Conservation (phyloP, 257 asterid species). For the Asclepias syriaca region DNA sequence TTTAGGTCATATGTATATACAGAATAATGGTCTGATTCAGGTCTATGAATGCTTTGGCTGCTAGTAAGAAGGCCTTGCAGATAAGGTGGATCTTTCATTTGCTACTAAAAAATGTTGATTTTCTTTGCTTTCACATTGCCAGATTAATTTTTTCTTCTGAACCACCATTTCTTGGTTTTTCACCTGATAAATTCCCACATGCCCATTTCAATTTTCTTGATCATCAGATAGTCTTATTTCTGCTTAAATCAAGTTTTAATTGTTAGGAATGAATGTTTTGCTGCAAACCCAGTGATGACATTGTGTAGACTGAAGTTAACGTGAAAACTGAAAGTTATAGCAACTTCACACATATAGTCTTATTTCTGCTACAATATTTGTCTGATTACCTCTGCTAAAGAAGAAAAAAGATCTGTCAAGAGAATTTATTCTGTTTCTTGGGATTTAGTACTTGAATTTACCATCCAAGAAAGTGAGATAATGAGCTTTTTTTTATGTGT, state of each 20-base stretch:
- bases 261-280: not conserved
- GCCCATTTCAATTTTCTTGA: not conserved
- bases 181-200: not conserved
- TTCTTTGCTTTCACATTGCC: not conserved
- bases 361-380: not conserved
- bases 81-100: constrained; percentile 1
- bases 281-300: not conserved
- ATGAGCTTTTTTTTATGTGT: not conserved
- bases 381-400: not conserved
- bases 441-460: not conserved
- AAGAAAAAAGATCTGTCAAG: not conserved
- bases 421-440: not conserved
- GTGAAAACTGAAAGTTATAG: not conserved
- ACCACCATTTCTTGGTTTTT: not conserved
- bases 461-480: not conserved
- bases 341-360: not conserved
- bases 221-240: not conserved
- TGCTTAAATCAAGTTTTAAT: not conserved
- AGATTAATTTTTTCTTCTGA: not conserved
- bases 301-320: not conserved
- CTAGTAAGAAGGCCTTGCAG: not conserved
- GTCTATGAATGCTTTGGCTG: not conserved
- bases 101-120: not conserved
- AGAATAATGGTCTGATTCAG: not conserved
- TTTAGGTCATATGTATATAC: not conserved